Percentiles rank a stretch among this genome's conserved stretches.
Conservation (phyloP, 805 yeast species). For the Candida tibetensis region DNA sequence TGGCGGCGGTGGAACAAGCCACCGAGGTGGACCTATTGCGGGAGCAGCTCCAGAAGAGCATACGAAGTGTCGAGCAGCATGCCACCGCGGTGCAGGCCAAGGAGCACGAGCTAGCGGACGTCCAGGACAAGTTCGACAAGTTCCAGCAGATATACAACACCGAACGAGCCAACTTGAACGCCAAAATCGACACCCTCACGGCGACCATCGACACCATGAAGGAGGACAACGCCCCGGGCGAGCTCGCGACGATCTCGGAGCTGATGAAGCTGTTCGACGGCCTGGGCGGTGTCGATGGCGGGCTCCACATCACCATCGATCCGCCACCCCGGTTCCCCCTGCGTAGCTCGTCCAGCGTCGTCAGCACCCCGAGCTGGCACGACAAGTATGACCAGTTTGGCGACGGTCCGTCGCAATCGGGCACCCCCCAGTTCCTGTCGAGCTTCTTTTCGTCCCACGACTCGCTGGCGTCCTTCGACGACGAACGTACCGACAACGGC, state of each 20-base stretch:
- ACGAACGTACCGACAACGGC: slow-evolving; percentile 6
- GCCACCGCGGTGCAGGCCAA: slow-evolving; percentile 9
- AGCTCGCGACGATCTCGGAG: background rate
- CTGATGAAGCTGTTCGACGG: slow-evolving; percentile 1
- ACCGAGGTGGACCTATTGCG: slow-evolving; percentile 16
- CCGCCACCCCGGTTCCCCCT: slow-evolving; percentile 8
- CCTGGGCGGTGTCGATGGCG: too few relatives aligned
- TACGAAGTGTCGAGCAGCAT: slow-evolving; percentile 24
- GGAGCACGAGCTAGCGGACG: slow-evolving; percentile 20
- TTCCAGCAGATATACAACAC: slow-evolving; percentile 29
- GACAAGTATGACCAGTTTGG: slow-evolving; percentile 26
- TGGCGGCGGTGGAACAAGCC: slow-evolving; percentile 12
- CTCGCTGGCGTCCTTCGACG: slow-evolving; percentile 17
- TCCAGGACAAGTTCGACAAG: slow-evolving; percentile 30
- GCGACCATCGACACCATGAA: slow-evolving; percentile 15
- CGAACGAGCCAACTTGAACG: slow-evolving; percentile 27
- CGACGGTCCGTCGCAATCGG: slow-evolving; percentile 20
- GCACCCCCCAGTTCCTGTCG: slow-evolving; percentile 16
- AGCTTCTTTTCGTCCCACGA: slow-evolving; percentile 20
- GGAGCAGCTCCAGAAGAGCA: slow-evolving; percentile 16
- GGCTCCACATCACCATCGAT: slow-evolving; percentile 17
- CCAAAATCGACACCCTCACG: slow-evolving; percentile 23
- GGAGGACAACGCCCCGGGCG: background rate
- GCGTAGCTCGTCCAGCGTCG: slow-evolving; percentile 5
- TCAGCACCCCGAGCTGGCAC: slow-evolving; percentile 2